These are phyloP conservation scores for Megacollybia marginata DNA, from an alignment of 768 basidiomycete genomes.

Conservation along the genomic window DNA sequence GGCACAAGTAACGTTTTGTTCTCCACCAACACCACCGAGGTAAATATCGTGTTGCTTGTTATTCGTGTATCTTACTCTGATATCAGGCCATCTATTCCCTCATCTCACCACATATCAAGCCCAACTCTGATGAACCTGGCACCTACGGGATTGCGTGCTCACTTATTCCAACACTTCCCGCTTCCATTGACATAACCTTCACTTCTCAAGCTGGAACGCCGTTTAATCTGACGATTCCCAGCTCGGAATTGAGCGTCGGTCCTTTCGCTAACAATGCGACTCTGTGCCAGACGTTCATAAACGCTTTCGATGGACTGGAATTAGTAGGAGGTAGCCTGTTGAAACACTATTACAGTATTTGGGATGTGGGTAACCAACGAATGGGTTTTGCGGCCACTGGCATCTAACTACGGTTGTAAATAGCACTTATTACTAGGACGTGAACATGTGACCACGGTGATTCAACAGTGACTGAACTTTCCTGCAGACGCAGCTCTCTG, in stretches of 20 bases:
- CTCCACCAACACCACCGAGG: constrained; percentile 39
- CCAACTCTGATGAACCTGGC: constrained; percentile 42
- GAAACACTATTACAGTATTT: constrained; percentile 56
- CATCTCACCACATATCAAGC: constrained; percentile 50
- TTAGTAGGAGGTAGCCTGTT: constrained; percentile 48
- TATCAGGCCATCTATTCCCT: constrained; percentile 46
- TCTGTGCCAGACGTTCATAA: constrained; percentile 51
- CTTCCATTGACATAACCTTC: constrained; percentile 45
- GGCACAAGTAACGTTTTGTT: constrained; percentile 52
- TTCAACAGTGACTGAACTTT: no score
- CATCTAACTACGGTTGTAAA: constrained; percentile 4
- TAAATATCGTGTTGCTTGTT: constrained; percentile 9
- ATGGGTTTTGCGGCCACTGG: constrained; percentile 47
- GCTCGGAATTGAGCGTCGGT: constrained; percentile 49
- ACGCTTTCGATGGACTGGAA: constrained; percentile 44
- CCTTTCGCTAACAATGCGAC: constrained; percentile 43
- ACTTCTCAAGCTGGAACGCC: constrained; percentile 39
- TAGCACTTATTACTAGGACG: neutral
- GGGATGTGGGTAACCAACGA: constrained; percentile 42
- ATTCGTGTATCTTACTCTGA: constrained; percentile 1
- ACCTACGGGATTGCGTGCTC: constrained; percentile 49
- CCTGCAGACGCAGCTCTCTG: no score
- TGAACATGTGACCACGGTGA: no score
- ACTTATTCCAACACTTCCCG: constrained; percentile 37
- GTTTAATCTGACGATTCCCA: constrained; percentile 53